Evolutionary conservation across 768 basidiomycete genomes (phyloP).

Genomic region (Lentinus tigrinus): DNA sequence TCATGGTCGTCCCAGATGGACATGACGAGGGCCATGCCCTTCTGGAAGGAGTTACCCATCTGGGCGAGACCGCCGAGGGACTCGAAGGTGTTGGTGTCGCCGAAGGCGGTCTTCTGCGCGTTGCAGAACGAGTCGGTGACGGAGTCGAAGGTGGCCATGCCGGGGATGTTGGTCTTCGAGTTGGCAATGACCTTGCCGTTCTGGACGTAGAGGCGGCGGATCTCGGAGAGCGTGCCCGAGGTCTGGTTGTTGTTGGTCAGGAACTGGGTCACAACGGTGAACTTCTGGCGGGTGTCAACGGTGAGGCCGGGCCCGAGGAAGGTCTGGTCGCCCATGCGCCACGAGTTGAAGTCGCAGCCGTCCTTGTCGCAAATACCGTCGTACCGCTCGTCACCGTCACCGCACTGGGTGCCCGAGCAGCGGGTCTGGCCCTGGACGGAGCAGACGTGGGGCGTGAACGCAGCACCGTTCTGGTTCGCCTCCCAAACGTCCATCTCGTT

Average conservation of each 20-base stretch:
- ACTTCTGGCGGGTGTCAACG: slow-evolving; percentile 49
- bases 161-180: slow-evolving; percentile 47
- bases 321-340: slow-evolving; percentile 47
- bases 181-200: slow-evolving; percentile 52
- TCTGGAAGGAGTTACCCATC: slow-evolving; percentile 34
- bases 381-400: slow-evolving; percentile 33
- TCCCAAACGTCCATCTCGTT: slow-evolving; percentile 38
- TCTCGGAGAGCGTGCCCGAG: slow-evolving; percentile 49
- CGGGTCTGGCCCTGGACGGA: slow-evolving; percentile 42
- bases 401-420: slow-evolving; percentile 45
- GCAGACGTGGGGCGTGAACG: slow-evolving; percentile 31
- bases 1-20: slow-evolving; percentile 55
- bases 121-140: slow-evolving; percentile 51
- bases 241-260: slow-evolving; percentile 44
- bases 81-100: slow-evolving; percentile 43
- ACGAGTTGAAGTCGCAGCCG: slow-evolving; percentile 66
- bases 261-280: slow-evolving; percentile 65
- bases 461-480: slow-evolving; percentile 31
- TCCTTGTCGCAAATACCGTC: slow-evolving; percentile 51
- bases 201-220: slow-evolving; percentile 57
- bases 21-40: slow-evolving; percentile 50
- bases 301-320: slow-evolving; percentile 50
- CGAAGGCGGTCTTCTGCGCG: slow-evolving; percentile 44
- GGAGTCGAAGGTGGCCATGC: slow-evolving; percentile 42
- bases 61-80: slow-evolving; percentile 41